Evolutionary conservation across 768 basidiomycete species (phyloP), one percentile per base, ranked within the genome.

Genomic region (Chalciporus chontae): DNA sequence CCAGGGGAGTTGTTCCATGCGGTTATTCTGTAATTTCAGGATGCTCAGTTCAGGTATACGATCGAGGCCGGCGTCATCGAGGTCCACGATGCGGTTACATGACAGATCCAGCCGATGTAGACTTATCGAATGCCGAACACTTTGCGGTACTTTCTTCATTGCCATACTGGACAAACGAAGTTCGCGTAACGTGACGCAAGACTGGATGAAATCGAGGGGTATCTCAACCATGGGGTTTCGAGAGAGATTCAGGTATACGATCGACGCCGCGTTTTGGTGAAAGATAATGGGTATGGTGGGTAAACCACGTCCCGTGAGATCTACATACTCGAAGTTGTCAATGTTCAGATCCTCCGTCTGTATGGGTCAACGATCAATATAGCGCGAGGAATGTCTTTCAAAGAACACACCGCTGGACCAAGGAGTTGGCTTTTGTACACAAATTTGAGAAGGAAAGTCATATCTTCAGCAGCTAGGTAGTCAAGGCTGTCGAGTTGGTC

Each of bases 171-270:
- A 85, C 36, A 99, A 73, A 8, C 85, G 82, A 38, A 99, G 80
- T 59, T 96, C 94, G 49, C 85, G 84, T 8, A 99, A 79, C 5
- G 75, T 79, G 1, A 80, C 80, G 63, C 93, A 95, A 5, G 86
- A 81, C 67, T 96, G 90, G 50, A 96, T 86, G 64, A 99, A 99
- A 69, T 98, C 96, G 43, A 92, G 83, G 1, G 95, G 96, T 31
- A 98, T 87, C 67, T 98, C 94, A 47, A 94, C 79, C 81, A 95
- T 91, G 3, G 94, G 93, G 64, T 98, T 99, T 39, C 90, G 83
- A 4, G 93, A 95, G 13, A 98, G 79, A 52, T 88, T 90, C 51
- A 98, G 85, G 36, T 78, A 84, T 50, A 89, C 73, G 60, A 99
- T 94, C 21, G 80, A 79, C 56, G 87, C 84, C 1, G 94, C 93